phyloP scores from a whole-genome alignment of 345 rosid genomes.

The Cardamine resedifolia region DNA sequence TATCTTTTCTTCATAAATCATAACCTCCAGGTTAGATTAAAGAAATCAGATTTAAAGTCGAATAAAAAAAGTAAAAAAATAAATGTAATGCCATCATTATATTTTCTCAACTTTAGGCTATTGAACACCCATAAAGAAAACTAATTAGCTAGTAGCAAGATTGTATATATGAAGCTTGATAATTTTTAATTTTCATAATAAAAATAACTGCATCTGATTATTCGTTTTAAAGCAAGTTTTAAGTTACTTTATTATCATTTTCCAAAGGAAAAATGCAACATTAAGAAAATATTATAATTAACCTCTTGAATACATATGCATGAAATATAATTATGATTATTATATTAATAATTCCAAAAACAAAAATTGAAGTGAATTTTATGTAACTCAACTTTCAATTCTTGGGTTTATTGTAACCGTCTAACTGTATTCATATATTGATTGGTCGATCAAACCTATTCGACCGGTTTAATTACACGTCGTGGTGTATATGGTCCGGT shows the following conservation, averaged over 20 bases:
- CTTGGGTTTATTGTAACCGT: background rate
- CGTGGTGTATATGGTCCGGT: background rate
- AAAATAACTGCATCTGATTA: background rate
- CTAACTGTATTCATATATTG: background rate
- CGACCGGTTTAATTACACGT: background rate
- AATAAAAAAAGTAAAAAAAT: background rate
- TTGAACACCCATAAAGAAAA: constrained; percentile 1
- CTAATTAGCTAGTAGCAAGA: constrained; percentile 7
- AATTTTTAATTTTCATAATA: background rate
- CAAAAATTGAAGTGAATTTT: background rate
- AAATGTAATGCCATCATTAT: constrained; percentile 22
- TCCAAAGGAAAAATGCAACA: background rate
- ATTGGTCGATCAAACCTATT: background rate
- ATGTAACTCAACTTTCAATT: background rate
- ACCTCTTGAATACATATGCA: background rate
- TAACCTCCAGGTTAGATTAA: constrained; percentile 42
- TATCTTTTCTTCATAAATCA: constrained; percentile 33
- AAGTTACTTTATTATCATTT: background rate
- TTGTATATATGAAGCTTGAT: constrained; percentile 1
- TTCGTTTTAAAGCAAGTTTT: background rate
- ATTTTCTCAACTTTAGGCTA: constrained; percentile 27
- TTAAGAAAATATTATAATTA: background rate
- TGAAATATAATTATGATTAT: background rate
- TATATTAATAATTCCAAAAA: background rate
- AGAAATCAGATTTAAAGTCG: constrained; percentile 32